Base-by-base conservation (phyloP, 305 asterid species). In the Rubia tinctorum region DNA sequence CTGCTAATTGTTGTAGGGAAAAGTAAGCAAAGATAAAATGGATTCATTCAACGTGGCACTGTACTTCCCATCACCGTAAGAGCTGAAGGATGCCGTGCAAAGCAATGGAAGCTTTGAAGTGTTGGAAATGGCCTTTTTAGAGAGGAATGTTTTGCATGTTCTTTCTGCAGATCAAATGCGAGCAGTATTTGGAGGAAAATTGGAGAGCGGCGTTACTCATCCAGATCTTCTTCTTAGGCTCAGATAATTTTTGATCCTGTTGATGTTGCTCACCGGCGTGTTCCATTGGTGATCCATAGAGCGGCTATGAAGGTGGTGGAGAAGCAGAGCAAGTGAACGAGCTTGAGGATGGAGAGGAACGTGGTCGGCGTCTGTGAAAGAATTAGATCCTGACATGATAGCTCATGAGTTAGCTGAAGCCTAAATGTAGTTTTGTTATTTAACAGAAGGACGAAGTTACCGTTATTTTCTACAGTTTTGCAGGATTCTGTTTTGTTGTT, bases 241-340 rank as follows among this genome's bases (percentile, higher is more conserved):
- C n/a, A n/a, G n/a, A n/a, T n/a, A n/a, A n/a, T n/a, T n/a, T n/a
- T n/a, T n/a, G n/a, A n/a, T n/a, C n/a, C n/a, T n/a, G n/a, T n/a
- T n/a, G n/a, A n/a, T n/a, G n/a, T n/a, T n/a, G n/a, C n/a, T n/a
- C n/a, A n/a, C n/a, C n/a, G n/a, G n/a, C n/a, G n/a, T n/a, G n/a
- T n/a, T n/a, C n/a, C n/a, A n/a, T n/a, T n/a, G 80, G 97, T 91
- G 76, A 91, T 97, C 99, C 99, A 94, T 2, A 94, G 82, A 72
- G 98, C 92, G 22, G 98, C 95, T 13, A 98, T 98, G 86, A 88
- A 94, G 45, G 99, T 92, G 22, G 98, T 89, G 74, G 99, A 88
- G 87, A 89, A 92, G 83, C 96, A 91, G 61, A 92, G 92, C 40
- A 94, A 90, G 81, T 94, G 93, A 13, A 91, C 91, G 68, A 94